Base-by-base conservation (phyloP, 192 early-diverging fungal species). In the Piromyces sp. region DNA sequence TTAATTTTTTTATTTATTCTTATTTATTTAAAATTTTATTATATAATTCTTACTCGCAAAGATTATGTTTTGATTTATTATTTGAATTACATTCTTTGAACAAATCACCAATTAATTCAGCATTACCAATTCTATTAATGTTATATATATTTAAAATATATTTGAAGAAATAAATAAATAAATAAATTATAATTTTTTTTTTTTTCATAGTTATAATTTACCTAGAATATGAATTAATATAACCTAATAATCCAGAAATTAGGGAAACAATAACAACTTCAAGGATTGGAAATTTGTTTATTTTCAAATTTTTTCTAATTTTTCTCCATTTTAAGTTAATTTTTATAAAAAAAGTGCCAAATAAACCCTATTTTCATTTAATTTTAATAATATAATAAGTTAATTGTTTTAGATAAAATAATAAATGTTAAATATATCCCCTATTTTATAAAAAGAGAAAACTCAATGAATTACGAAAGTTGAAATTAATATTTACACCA, bases 401-500 rank as follows among this genome's bases (percentile, higher is more conserved):
- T n/a, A n/a, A n/a, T n/a, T n/a, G n/a, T n/a, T n/a, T n/a, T n/a
- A n/a, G n/a, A n/a, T n/a, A n/a, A n/a, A n/a, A n/a, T n/a, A n/a
- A n/a, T n/a, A n/a, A n/a, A n/a, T n/a, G n/a, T n/a, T n/a, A n/a
- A n/a, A n/a, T n/a, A n/a, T n/a, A n/a, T n/a, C n/a, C n/a, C n/a
- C n/a, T n/a, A n/a, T n/a, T n/a, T n/a, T n/a, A n/a, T n/a, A n/a
- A n/a, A n/a, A n/a, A n/a, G n/a, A n/a, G n/a, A n/a, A n/a, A n/a
- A n/a, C n/a, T n/a, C n/a, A n/a, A n/a, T n/a, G n/a, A n/a, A n/a
- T n/a, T n/a, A n/a, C n/a, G n/a, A n/a, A n/a, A n/a, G n/a, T n/a
- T n/a, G n/a, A n/a, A n/a, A n/a, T n/a, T n/a, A n/a, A n/a, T n/a
- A 83, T 87, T 82, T 86, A 92, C 91, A 30, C 98, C 98, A 87